Percentiles rank a stretch among this genome's conserved stretches.
Evolutionary conservation across 805 yeast species (phyloP).

Genomic region (Candida xiaguanensis): DNA sequence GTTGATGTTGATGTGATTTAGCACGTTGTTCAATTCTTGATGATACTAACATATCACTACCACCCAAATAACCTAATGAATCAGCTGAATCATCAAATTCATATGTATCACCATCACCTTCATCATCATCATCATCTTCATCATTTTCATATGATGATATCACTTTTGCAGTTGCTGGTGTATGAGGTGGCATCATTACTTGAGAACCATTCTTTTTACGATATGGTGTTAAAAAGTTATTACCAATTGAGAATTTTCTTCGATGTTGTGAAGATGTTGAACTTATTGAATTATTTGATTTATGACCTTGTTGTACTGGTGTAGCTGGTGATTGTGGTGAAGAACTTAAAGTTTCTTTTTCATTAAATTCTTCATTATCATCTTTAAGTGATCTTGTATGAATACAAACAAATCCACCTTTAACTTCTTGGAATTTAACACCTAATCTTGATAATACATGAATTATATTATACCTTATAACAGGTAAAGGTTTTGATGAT

Average conservation of each 20-base stretch:
- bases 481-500: constrained; percentile 86
- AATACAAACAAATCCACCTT: constrained; percentile 88
- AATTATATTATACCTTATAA: constrained; percentile 80
- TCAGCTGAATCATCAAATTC: constrained; percentile 58
- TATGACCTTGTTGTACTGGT: constrained; percentile 29
- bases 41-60: constrained; percentile 58
- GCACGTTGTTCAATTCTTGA: constrained; percentile 54
- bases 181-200: constrained; percentile 46
- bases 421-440: constrained; percentile 81
- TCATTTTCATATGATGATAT: constrained; percentile 24
- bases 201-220: constrained; percentile 47
- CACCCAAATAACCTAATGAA: constrained; percentile 52
- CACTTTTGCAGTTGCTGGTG: constrained; percentile 50
- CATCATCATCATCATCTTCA: constrained; percentile 27
- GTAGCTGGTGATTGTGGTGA: constrained; percentile 37
- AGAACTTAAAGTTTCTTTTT: constrained; percentile 19
- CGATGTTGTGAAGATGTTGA: constrained; percentile 40
- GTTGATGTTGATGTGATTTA: constrained; percentile 20
- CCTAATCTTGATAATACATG: constrained; percentile 71
- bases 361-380: constrained; percentile 16
- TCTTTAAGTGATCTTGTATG: constrained; percentile 50
- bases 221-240: constrained; percentile 45
- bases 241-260: constrained; percentile 63
- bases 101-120: constrained; percentile 23
- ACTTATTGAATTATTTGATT: constrained; percentile 34